phyloP scores from a whole-genome alignment of 306 rosid species.

The Purshia tridentata region DNA sequence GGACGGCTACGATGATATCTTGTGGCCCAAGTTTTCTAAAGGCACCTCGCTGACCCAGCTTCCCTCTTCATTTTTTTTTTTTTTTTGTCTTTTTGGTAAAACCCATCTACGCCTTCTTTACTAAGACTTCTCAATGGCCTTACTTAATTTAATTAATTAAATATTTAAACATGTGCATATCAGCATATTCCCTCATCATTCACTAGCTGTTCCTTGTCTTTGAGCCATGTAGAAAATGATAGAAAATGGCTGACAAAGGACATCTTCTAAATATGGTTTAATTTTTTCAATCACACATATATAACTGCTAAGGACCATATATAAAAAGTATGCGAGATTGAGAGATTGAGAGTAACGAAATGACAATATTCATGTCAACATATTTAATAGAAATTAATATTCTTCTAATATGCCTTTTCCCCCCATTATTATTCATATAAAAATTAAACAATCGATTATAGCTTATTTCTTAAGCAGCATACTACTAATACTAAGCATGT shows the following conservation, averaged over 20 bases:
- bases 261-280: neutral
- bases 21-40: conserved; percentile 6
- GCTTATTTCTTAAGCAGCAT: too few relatives aligned
- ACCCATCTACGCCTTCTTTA: neutral
- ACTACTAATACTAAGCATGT: too few relatives aligned
- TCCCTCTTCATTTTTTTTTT: too few relatives aligned
- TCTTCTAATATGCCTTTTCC: too few relatives aligned
- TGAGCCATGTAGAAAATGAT: neutral
- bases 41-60: neutral
- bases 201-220: too few relatives aligned
- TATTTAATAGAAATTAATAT: too few relatives aligned
- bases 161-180: neutral
- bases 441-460: too few relatives aligned
- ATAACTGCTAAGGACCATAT: neutral
- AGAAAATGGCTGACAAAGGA: neutral
- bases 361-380: too few relatives aligned
- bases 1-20: neutral
- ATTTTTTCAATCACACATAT: neutral
- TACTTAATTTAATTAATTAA: too few relatives aligned
- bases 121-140: neutral
- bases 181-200: neutral
- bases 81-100: too few relatives aligned
- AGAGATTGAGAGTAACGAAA: neutral
- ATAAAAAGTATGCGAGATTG: too few relatives aligned
- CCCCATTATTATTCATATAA: too few relatives aligned